Base-by-base conservation (phyloP, 2,329 filamentous ascomycete genomes). In the Colletotrichum salicis region DNA sequence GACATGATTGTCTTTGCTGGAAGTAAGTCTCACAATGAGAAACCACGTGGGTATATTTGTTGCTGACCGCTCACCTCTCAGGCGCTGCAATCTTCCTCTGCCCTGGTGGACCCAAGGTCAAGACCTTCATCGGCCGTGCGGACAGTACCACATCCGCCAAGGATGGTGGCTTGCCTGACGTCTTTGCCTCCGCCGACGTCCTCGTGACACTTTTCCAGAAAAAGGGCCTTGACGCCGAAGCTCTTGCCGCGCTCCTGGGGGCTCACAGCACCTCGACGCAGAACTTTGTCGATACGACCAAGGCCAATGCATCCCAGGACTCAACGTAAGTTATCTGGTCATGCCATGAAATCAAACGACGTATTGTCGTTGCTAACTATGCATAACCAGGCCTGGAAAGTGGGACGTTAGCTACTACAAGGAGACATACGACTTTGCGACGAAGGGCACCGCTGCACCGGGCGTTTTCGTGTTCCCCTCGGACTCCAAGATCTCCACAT, bases 341-440 rank as follows among this genome's bases (percentile, higher is more conserved):
- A 15, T 29, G 15, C 6, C 22, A 55, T 13, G 24, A 11, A 13
- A 22, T 15, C 7, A 13, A 7, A 3, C 5, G 11, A 24, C 29
- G 10, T 8, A 24, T 3, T 45, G 8, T 0, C 19, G 7, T 7
- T 5, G 56, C n/a, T 2, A 29, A 33, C 12, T 51, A 48, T 13
- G 33, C 56, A 15, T 8, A 2, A 7, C 19, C 6, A 68, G 65
- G 0, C 85, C 86, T 0, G 86, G 86, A 24, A 80, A 86, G 3
- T 89, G 87, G 87, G 87, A 89, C 61, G 83, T 85, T 1, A 78
- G 83, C 10, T 89, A 85, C 76, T 89, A 88, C 77, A 78, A 80
- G 63, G 76, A 85, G 77, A 84, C 82, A 2, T 70, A 81, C n/a
- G 71, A 74, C 10, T 75, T 76, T 1, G 63, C 76, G 31, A 84